Conservation (phyloP, 2,329 filamentous ascomycete genomes). For the Aspergillus sclerotialis region DNA sequence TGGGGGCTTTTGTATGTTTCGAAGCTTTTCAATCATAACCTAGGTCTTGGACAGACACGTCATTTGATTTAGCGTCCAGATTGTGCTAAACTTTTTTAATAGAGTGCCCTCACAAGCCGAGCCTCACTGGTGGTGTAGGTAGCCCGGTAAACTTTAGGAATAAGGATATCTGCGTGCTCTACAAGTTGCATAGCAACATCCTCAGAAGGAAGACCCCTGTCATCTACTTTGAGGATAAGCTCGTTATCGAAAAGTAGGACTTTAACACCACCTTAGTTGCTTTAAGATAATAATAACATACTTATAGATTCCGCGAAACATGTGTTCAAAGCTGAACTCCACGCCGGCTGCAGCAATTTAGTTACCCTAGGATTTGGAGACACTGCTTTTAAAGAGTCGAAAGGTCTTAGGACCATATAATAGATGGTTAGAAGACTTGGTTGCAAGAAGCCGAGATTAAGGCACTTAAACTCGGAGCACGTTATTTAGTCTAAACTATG, state of each 20-base stretch:
- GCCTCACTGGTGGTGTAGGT: background rate
- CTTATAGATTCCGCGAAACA: background rate
- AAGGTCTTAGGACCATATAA: too few relatives aligned
- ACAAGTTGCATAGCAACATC: background rate
- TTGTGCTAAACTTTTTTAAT: too few relatives aligned
- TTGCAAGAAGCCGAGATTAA: too few relatives aligned
- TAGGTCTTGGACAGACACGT: background rate
- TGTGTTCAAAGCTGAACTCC: slow-evolving; percentile 1
- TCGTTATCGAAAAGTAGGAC: background rate
- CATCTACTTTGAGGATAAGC: background rate
- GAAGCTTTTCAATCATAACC: background rate
- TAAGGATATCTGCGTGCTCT: background rate
- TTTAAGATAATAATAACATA: background rate
- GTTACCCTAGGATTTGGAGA: too few relatives aligned
- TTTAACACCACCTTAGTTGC: background rate
- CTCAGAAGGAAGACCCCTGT: too few relatives aligned
- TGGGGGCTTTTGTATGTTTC: background rate
- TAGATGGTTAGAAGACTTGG: too few relatives aligned
- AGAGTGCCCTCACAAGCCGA: background rate
- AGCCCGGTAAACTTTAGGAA: background rate
- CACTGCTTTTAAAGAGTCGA: too few relatives aligned
- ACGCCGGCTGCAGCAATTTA: too few relatives aligned
- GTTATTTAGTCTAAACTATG: too few relatives aligned
- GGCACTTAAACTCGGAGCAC: too few relatives aligned
- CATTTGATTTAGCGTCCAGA: background rate